Conservation (phyloP, 78 protist species). For the Monocercomonoides exilis region DNA sequence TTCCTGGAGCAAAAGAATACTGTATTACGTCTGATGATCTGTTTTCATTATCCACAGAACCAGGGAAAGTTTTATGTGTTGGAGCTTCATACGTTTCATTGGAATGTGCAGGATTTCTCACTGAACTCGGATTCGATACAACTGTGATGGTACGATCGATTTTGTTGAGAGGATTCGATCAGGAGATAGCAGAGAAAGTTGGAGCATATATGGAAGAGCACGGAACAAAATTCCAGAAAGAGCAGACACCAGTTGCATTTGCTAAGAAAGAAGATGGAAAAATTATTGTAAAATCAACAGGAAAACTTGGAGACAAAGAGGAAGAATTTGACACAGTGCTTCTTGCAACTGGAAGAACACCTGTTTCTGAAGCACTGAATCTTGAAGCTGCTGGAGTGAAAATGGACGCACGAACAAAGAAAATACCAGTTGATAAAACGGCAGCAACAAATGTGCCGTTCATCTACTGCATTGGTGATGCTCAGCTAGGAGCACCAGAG, state of each 20-base stretch:
- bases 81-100: slow-evolving; percentile 84
- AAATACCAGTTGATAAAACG: slow-evolving; percentile 24
- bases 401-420: slow-evolving; percentile 30
- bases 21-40: slow-evolving; percentile 79
- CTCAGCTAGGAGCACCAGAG: slow-evolving; percentile 50
- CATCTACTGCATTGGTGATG: slow-evolving; percentile 72
- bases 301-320: slow-evolving; percentile 4
- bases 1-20: slow-evolving; percentile 66
- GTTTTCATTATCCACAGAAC: slow-evolving; percentile 53
- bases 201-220: slow-evolving; percentile 47
- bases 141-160: slow-evolving; percentile 39
- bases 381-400: slow-evolving; percentile 51
- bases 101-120: slow-evolving; percentile 88
- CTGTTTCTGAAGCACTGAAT: slow-evolving; percentile 39
- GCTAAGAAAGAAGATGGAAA: background rate
- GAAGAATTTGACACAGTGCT: slow-evolving; percentile 75
- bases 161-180: slow-evolving; percentile 76
- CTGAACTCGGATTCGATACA: slow-evolving; percentile 45
- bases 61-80: slow-evolving; percentile 72
- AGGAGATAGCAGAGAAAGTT: slow-evolving; percentile 54
- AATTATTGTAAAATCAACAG: background rate
- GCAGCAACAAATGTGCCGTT: slow-evolving; percentile 66
- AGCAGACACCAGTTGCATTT: slow-evolving; percentile 24
- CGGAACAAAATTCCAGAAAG: slow-evolving; percentile 49
- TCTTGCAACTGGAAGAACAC: slow-evolving; percentile 71